Evolutionary conservation across 371 early-diverging fungal species (phyloP), one percentile per base, ranked within the genome.

Genomic region (Lichtheimia ornata): DNA sequence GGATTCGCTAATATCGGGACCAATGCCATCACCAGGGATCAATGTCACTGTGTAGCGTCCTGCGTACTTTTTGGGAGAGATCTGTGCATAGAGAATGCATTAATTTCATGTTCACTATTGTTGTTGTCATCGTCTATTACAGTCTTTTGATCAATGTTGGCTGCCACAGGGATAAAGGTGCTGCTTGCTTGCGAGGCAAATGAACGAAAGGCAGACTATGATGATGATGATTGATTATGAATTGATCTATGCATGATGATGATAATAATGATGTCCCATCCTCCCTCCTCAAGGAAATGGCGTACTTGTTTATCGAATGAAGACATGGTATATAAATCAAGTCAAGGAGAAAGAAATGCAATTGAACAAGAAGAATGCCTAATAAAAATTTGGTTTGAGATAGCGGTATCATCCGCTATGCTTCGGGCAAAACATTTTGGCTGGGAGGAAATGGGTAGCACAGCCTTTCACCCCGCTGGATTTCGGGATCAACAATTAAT

Each of bases 21-120:
- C 98, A 62, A 97, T 89, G 76, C 98, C 98, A 81, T 98, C 98
- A 70, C 98, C 98, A 54, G 97, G 98, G 65, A 98, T 94, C 57
- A 98, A 81, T 11, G 98, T 97, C 28, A 96, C 95, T 45, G 92
- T 95, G 83, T 92, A 88, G 45, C 85, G 87, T 53, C 97, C 97
- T 45, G 72, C 77, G 52, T 77, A 77, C 65, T 77, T 77, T 63
- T 72, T 77, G 51, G 74, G 69, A 52, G 63, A 65, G 42, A 72
- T 69, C 77, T 77, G 64, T 40, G 30, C 56, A 17, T 15, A 40
- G 0, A 9, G 9, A 6, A 47, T 47, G 20, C 20, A 17, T 18
- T 58, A 41, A 20, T 14, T n/a, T 27, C 53, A 44, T 30, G 30
- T 4, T 24, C 17, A n/a, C 1, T 30, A 3, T 2, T 17, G 18